A percentile compares a stretch with the other conserved stretches of the same genome.
These are phyloP conservation scores for Russula lepida DNA, from an alignment of 768 basidiomycete genomes.

Conservation along the genomic window DNA sequence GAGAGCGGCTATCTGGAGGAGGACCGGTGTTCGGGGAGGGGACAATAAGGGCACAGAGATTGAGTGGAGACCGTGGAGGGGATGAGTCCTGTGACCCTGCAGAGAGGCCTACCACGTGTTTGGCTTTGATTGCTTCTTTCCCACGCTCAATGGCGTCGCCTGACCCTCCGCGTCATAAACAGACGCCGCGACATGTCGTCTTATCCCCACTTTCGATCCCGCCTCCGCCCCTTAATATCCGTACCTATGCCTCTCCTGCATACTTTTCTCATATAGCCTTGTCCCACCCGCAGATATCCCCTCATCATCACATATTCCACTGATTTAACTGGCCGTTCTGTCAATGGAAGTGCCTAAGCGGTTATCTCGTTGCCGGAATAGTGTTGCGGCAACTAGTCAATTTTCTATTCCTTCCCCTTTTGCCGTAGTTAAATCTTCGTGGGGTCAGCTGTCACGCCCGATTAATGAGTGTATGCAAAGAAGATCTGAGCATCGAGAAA, in stretches of 20 bases:
- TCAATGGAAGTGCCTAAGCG: neutral
- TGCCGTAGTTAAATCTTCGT: neutral
- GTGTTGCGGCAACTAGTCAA: neutral
- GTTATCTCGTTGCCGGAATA: neutral
- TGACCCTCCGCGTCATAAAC: conserved; percentile 9
- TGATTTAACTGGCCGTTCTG: neutral
- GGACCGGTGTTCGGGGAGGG: conserved; percentile 4
- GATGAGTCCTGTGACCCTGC: conserved; percentile 11
- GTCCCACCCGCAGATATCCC: neutral
- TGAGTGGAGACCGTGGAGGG: conserved; percentile 15
- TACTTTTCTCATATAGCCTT: too few relatives aligned
- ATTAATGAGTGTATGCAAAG: neutral
- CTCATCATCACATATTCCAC: neutral
- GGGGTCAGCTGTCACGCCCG: neutral
- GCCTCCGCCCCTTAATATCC: conserved; percentile 10
- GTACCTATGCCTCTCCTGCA: neutral
- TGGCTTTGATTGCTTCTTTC: conserved; percentile 21
- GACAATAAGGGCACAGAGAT: conserved; percentile 13
- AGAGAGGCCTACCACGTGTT: conserved; percentile 17
- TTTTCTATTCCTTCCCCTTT: neutral
- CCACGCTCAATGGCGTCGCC: conserved; percentile 11
- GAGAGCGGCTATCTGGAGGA: conserved; percentile 7
- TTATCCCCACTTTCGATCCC: conserved; percentile 7
- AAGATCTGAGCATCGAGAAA: neutral
- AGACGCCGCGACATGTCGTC: conserved; percentile 1